Base-by-base conservation (phyloP, 345 rosid species). In the Sonneratia alba region DNA sequence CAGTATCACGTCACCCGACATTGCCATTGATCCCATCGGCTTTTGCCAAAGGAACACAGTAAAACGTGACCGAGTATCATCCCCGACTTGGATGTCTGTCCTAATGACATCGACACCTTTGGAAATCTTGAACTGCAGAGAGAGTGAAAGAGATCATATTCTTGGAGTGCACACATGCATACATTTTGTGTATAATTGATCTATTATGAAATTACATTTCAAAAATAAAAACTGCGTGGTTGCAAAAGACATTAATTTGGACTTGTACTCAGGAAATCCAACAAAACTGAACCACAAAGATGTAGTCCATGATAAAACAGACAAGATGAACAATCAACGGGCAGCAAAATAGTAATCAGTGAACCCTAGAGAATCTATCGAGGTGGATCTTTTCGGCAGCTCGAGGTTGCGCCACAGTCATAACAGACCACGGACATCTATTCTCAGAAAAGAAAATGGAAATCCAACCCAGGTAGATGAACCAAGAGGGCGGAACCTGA, bases 41-140 rank as follows among this genome's bases (percentile, higher is more conserved):
- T 81, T 85, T 76, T 85, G 84, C 89, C 89, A 85, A 18, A 85
- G 66, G 53, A 83, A 73, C 56, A 87, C 82, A 2, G 80, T 69
- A 76, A 85, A 85, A 36, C 78, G 77, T 19, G 84, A 79, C 43
- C 72, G 75, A 71, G 88, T 82, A 67, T 87, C 85, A 64, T 87
- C 89, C 22, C 91, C 88, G 0, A 85, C 91, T 72, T 81, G 87
- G 61, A 87, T 77, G 72, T 87, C 91, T 0, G 84, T 87, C 82
- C 84, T 79, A 34, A 87, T 66, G 36, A 81, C 70, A 42, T 83
- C 81, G 56, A 87, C 84, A 0, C 88, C 86, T 40, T 74, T 78
- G 3, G 84, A 71, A 68, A 82, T 45, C 76, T 79, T 84, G 67
- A 77, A 84, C 91, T 85, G 82, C 59, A 53, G n/a, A 53, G 8